These are phyloP conservation scores for Sungouiella thailandica DNA, from an alignment of 805 yeast genomes.

Conservation along the genomic window DNA sequence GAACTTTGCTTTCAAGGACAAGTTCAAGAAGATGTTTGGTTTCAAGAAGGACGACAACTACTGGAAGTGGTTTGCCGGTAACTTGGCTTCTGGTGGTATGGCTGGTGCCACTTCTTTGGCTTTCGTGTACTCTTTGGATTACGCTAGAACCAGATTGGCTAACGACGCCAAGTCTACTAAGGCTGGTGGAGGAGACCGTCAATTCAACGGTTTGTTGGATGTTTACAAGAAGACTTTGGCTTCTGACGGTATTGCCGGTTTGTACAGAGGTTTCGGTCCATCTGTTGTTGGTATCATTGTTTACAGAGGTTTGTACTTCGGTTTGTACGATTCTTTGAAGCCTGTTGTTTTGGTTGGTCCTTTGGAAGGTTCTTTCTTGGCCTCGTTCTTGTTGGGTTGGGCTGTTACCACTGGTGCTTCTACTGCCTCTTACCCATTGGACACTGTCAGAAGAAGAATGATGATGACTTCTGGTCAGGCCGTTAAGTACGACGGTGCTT, in stretches of 20 bases:
- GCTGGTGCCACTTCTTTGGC: conserved; percentile 95
- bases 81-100: conserved; percentile 97
- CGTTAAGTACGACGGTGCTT: conserved; percentile 92
- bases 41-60: conserved; percentile 94
- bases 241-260: conserved; percentile 96
- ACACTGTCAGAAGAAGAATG: conserved; percentile 99
- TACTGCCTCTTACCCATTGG: conserved; percentile 98
- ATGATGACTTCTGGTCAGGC: conserved; percentile 99
- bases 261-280: conserved; percentile 99
- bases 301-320: conserved; percentile 99
- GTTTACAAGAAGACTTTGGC: conserved; percentile 95
- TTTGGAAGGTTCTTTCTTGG: conserved; percentile 89
- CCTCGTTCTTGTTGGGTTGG: conserved; percentile 97
- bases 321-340: conserved; percentile 94
- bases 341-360: conserved; percentile 93
- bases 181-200: conserved; percentile 79
- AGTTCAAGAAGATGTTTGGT: conserved; percentile 92
- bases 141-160: conserved; percentile 98
- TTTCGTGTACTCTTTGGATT: conserved; percentile 95
- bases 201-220: conserved; percentile 95
- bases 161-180: conserved; percentile 87
- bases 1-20: conserved; percentile 97
- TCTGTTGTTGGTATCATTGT: conserved; percentile 96
- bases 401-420: conserved; percentile 97
- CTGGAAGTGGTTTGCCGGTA: conserved; percentile 94